Evolutionary conservation across 306 rosid genomes (phyloP), one percentile per base, ranked within the genome.

Genomic region (Gastrolobium bilobum): DNA sequence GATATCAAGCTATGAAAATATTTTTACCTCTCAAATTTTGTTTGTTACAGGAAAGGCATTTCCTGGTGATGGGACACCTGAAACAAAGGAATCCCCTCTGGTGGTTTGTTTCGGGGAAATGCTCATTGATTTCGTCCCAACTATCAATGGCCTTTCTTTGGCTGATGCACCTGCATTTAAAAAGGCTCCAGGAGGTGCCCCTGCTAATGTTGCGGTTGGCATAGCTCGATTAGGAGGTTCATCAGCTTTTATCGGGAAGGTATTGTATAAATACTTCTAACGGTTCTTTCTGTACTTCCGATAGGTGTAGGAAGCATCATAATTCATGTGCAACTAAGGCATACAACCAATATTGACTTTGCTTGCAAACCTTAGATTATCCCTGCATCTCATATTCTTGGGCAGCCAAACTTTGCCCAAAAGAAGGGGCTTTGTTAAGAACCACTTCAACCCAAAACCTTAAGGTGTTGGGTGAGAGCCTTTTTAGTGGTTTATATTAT

Each of bases 151-250:
- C 53, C 77, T 95, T 73, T 88, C 99, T 73, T 85, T 95, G 89
- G 93, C 98, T 37, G 99, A 92, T 63, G 89, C 96, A 42, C 92
- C 98, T 76, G 99, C 96, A 2, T 95, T 92, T 81, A 87, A 95
- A 77, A 95, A 95, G 83, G 99, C 99, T 81, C 88, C 99, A 7
- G 99, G 98, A 29, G 98, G 98, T 67, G 98, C 97, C 71, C 99
- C 97, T 80, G 99, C 99, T 26, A 94, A 94, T 83, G 99, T 94
- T 82, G 97, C 99, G 14, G 99, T 94, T 56, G 99, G 96, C 72
- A 86, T 94, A 84, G 83, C 99, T 48, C 89, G 99, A 48, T 91
- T 94, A 46, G 99, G 99, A 65, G 97, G 99, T 69, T 92, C 95
- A 53, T 84, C 99, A 1, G 99, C 99, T 79, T 92, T 94, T 78